These are phyloP conservation scores for Penicillium sumatraense DNA, from an alignment of 2,329 filamentous ascomycete species.

Conservation along the genomic window DNA sequence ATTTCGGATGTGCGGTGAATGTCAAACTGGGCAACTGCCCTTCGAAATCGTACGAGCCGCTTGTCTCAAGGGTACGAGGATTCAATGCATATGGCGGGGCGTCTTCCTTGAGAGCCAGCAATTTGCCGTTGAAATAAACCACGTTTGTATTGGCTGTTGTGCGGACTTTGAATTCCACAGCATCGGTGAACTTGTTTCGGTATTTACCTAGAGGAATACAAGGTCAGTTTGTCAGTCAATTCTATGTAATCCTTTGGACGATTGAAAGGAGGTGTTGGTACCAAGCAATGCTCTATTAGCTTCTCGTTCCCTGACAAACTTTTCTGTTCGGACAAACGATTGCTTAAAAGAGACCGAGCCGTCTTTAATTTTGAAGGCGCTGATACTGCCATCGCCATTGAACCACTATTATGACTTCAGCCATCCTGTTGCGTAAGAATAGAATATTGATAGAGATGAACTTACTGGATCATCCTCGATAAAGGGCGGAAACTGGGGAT, in stretches of 20 bases:
- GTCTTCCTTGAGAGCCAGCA: slow-evolving; percentile 54
- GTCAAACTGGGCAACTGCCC: slow-evolving; percentile 55
- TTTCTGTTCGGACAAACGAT: slow-evolving; percentile 48
- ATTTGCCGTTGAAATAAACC: slow-evolving; percentile 60
- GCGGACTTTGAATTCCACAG: slow-evolving; percentile 5
- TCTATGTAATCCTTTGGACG: background rate
- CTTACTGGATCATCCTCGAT: slow-evolving; percentile 38
- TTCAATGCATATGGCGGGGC: slow-evolving; percentile 58
- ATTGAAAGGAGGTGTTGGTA: background rate
- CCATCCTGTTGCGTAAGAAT: no score
- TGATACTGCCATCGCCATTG: slow-evolving; percentile 49
- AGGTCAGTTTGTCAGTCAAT: slow-evolving; percentile 7
- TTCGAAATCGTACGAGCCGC: slow-evolving; percentile 56
- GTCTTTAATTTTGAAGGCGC: slow-evolving; percentile 42
- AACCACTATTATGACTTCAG: slow-evolving; percentile 31
- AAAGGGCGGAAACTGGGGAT: slow-evolving; percentile 45
- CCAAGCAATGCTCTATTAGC: slow-evolving; percentile 38
- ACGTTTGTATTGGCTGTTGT: slow-evolving; percentile 61
- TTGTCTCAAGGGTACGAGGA: slow-evolving; percentile 53
- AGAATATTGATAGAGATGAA: no score
- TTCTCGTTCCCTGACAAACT: slow-evolving; percentile 43
- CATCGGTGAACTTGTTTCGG: slow-evolving; percentile 35
- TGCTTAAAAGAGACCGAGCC: slow-evolving; percentile 41
- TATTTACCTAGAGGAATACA: slow-evolving; percentile 37
- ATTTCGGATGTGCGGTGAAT: slow-evolving; percentile 59